Evolutionary conservation across 1,284 basidiomycete genomes (phyloP), one percentile per base, ranked within the genome.

Genomic region (Tausonia pullulans): DNA sequence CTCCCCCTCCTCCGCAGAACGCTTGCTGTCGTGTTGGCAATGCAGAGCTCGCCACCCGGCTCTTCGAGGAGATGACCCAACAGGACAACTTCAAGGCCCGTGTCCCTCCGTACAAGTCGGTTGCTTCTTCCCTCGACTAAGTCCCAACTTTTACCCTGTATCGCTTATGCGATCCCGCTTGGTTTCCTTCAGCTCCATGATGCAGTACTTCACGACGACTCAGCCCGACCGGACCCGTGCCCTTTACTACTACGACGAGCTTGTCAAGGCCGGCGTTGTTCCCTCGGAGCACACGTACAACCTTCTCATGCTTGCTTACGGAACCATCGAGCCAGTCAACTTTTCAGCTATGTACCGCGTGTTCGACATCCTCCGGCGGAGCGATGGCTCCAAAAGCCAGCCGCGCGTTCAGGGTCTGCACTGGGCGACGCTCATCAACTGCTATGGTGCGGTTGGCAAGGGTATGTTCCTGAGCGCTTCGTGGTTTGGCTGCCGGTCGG

Each of bases 11-110:
- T 52, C 7, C 14, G 0, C 51, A 77, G 74, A 78, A 78, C 69
- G 95, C 94, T 0, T 97, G 91, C 75, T 90, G 89, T 49, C 84
- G 94, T 65, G 93, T 96, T 6, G 95, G 96, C 4, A 94, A 98
- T 75, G 84, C 85, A 16, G 79, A 81, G 16, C 85, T 86, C 0
- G 96, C 96, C 1, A 88, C 90, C 73, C 79, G 80, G 11, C 77
- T 98, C 60, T 98, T 96, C 77, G 75, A 80, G 62, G 91, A 95
- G 77, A 98, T 99, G 95, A 75, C 80, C 7, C 69, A 75, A 52
- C 81, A 86, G 69, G 80, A 77, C 43, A 85, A 85, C 70, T 98
- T 93, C 81, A 87, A 82, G 77, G 86, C 94, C 7, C 82, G 93
- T 6, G 86, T 96, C 1, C 95, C 96, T 39, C 95, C 95, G 5